A percentile compares a stretch with the other conserved stretches of the same genome.
Conservation (phyloP, 1,284 basidiomycete genomes). For the Heliocybe sulcata region DNA sequence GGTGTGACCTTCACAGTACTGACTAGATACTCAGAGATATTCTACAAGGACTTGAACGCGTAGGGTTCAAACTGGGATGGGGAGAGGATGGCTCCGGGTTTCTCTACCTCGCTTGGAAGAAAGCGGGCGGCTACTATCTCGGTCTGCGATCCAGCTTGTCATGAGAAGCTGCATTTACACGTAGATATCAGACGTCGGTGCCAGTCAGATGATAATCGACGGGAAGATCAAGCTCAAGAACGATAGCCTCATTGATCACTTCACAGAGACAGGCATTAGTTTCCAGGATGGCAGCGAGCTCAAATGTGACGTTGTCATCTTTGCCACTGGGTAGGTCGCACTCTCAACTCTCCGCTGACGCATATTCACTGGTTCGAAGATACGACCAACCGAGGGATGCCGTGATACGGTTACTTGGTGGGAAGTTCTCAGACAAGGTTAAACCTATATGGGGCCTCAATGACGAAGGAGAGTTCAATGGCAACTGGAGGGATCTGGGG, state of each 20-base stretch:
- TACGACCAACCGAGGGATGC: conserved; percentile 30
- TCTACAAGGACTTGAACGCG: conserved; percentile 45
- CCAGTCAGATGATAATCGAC: conserved; percentile 29
- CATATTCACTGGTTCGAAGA: no score
- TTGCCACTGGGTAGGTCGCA: conserved; percentile 33
- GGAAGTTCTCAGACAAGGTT: conserved; percentile 37
- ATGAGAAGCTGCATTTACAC: not conserved
- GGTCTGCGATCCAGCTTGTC: conserved; percentile 18
- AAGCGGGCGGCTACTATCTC: conserved; percentile 36
- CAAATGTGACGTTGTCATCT: conserved; percentile 38
- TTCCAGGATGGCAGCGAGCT: conserved; percentile 36
- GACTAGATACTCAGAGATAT: conserved; percentile 31
- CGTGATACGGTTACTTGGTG: conserved; percentile 38
- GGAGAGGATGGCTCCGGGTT: conserved; percentile 52
- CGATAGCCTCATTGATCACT: conserved; percentile 27
- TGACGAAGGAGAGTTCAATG: conserved; percentile 48
- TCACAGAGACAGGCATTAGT: conserved; percentile 25
- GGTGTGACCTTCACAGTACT: not conserved
- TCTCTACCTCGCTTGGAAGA: conserved; percentile 29
- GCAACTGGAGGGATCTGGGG: conserved; percentile 41
- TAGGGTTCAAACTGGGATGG: conserved; percentile 51
- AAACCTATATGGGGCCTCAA: conserved; percentile 51
- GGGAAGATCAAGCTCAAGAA: conserved; percentile 40
- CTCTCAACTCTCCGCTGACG: not conserved
- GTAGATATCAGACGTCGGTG: conserved; percentile 24